Conservation (phyloP, 1,139 yeast species). For the Meyerozyma guilliermondii region DNA sequence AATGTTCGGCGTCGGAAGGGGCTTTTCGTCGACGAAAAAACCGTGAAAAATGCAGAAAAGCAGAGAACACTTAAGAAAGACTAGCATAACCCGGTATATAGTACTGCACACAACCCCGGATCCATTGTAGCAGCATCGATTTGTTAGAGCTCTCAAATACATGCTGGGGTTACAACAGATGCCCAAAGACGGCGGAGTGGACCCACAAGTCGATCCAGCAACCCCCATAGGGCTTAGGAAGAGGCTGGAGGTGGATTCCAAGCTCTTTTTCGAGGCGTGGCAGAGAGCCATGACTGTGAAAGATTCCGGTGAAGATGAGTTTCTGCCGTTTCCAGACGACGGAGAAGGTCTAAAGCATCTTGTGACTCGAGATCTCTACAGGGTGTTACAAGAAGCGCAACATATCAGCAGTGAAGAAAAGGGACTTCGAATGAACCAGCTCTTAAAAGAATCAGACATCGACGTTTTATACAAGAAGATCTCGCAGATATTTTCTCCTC, state of each 20-base stretch:
- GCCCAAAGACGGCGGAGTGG: not conserved
- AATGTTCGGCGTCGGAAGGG: slow-evolving; percentile 83
- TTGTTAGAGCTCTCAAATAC: not conserved
- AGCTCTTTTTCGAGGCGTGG: slow-evolving; percentile 27
- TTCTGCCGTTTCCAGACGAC: slow-evolving; percentile 28
- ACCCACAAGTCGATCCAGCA: not conserved
- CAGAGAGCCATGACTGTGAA: slow-evolving; percentile 28
- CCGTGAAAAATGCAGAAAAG: slow-evolving; percentile 86
- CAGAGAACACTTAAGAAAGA: slow-evolving; percentile 78
- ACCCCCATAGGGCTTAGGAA: not conserved
- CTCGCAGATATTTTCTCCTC: slow-evolving; percentile 17
- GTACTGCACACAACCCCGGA: slow-evolving; percentile 16
- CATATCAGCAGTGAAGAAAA: not conserved
- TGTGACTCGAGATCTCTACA: slow-evolving; percentile 27
- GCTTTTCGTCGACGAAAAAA: slow-evolving; percentile 81
- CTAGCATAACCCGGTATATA: slow-evolving; percentile 12
- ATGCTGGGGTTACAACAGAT: not conserved
- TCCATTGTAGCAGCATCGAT: slow-evolving; percentile 5
- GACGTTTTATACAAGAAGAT: slow-evolving; percentile 28
- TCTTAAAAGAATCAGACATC: slow-evolving; percentile 28
- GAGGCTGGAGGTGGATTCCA: not conserved
- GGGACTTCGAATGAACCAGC: slow-evolving; percentile 9
- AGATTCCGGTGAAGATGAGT: slow-evolving; percentile 19
- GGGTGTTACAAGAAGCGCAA: slow-evolving; percentile 25
- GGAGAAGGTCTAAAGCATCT: slow-evolving; percentile 16